Evolutionary conservation across 2,329 filamentous ascomycete genomes (phyloP), one percentile per base, ranked within the genome.

Genomic region (Lizonia empirigonia): DNA sequence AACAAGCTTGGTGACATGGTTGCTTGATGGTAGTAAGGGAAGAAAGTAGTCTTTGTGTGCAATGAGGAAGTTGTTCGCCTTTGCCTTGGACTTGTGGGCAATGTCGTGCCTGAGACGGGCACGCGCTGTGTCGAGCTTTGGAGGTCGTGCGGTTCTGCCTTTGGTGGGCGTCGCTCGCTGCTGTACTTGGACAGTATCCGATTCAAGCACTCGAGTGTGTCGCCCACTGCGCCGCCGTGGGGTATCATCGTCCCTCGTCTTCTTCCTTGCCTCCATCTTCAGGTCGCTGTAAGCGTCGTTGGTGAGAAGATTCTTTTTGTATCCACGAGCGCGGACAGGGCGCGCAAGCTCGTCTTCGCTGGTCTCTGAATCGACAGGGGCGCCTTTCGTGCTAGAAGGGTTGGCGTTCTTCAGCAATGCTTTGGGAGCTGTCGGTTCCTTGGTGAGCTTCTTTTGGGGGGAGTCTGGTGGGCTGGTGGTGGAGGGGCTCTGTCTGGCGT

Each of bases 61-160:
- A 4, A 78, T 56, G 5, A 80, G 65, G 56, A 79, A 81, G 6
- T 73, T 73, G 59, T 78, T 73, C 2, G 76, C 73, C 56, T 75
- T 79, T 1, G 67, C 70, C 56, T 75, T 78, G 5, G 77, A 76
- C 51, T 70, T 60, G 12, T 63, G 62, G 1, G 70, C 70, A 39
- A 79, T 79, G 5, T 75, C 75, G 4, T 72, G 66, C 20, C 76
- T 72, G 9, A 78, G 67, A 7, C 69, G 67, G 15, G 55, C 64
- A 2, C 77, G 74, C n/a, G 74, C 70, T 2, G 76, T 76, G 24
- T 74, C 66, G 5, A 62, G 59, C 48, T 69, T 74, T 2, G 44
- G 59, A 0, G 59, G 53, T 23, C 46, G 58, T 5, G 39, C 46
- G 10, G 50, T 30, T 26, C 56, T 60, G 9, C 47, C 56, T 22